Conservation (phyloP, 108 stramenopile species). For the Fistulifera pelliculosa region DNA sequence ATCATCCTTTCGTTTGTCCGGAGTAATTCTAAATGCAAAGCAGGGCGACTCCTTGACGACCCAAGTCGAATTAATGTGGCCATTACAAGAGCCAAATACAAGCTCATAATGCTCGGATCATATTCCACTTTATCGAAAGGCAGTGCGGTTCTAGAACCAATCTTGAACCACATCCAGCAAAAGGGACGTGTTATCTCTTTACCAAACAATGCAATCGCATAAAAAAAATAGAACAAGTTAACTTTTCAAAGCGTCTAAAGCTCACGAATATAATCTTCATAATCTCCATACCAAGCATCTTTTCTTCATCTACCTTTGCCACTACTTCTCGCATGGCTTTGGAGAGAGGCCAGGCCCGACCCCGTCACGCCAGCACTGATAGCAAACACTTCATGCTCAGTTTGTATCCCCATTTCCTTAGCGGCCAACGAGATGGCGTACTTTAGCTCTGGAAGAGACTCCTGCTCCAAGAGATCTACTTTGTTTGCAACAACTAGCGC, state of each 20-base stretch:
- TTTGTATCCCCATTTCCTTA: conserved; percentile 50
- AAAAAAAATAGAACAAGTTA: too few species aligned
- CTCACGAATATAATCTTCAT: too few species aligned
- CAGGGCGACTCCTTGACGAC: conserved; percentile 73
- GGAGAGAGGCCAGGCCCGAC: conserved; percentile 58
- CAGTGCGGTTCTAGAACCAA: conserved; percentile 49
- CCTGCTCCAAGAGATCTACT: conserved; percentile 59
- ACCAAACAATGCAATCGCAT: not conserved
- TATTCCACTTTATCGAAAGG: conserved; percentile 52
- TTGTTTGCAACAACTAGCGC: conserved; percentile 82
- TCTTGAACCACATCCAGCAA: conserved; percentile 8
- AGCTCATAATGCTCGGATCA: conserved; percentile 83
- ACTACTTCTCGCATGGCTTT: conserved; percentile 40
- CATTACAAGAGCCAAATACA: conserved; percentile 79
- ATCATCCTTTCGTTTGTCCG: conserved; percentile 82
- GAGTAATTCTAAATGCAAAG: conserved; percentile 57
- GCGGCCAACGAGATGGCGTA: conserved; percentile 30
- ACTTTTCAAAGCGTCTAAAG: too few species aligned
- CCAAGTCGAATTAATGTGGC: conserved; percentile 83
- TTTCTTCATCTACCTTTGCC: conserved; percentile 4
- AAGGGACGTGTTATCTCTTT: not conserved
- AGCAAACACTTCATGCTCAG: conserved; percentile 50
- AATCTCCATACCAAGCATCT: not conserved
- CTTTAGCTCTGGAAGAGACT: conserved; percentile 23
- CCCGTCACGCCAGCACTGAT: conserved; percentile 82